Percentiles rank a stretch among this genome's conserved stretches.
These are phyloP conservation scores for Pyrenula aspistea DNA, from an alignment of 495 filamentous ascomycete genomes.

Conservation along the genomic window DNA sequence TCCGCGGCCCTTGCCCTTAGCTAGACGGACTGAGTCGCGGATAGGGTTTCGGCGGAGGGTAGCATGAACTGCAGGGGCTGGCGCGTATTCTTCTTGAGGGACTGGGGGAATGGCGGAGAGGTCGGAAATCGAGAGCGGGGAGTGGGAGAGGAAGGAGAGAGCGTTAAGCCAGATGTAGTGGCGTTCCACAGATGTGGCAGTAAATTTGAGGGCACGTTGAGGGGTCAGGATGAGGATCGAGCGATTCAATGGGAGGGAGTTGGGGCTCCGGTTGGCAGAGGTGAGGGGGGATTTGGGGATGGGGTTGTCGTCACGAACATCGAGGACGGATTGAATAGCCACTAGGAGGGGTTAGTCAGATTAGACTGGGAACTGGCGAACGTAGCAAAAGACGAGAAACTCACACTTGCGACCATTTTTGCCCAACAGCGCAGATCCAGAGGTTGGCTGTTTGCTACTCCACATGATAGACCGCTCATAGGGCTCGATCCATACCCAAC, in stretches of 20 bases:
- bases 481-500: slow-evolving; percentile 97
- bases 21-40: slow-evolving; percentile 81
- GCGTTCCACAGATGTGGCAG: slow-evolving; percentile 65
- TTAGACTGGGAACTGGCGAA: slow-evolving; percentile 8
- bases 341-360: slow-evolving; percentile 38
- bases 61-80: slow-evolving; percentile 25
- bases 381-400: slow-evolving; percentile 17
- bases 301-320: slow-evolving; percentile 91
- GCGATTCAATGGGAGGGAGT: slow-evolving; percentile 52
- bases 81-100: slow-evolving; percentile 33
- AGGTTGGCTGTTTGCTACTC: slow-evolving; percentile 94
- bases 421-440: slow-evolving; percentile 76
- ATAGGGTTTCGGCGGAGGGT: slow-evolving; percentile 52
- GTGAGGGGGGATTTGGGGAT: slow-evolving; percentile 46
- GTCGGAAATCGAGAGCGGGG: slow-evolving; percentile 59
- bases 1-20: slow-evolving; percentile 60
- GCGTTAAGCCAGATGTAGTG: slow-evolving; percentile 95
- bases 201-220: slow-evolving; percentile 90
- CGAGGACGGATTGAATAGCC: slow-evolving; percentile 86
- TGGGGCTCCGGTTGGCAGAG: background rate
- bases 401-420: slow-evolving; percentile 93
- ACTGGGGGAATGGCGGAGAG: slow-evolving; percentile 43
- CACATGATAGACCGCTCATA: slow-evolving; percentile 94
- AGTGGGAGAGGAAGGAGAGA: slow-evolving; percentile 86
- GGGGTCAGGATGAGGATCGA: slow-evolving; percentile 94